Conservation (phyloP, 2,329 filamentous ascomycete genomes). For the Xylaria hypoxylon region DNA sequence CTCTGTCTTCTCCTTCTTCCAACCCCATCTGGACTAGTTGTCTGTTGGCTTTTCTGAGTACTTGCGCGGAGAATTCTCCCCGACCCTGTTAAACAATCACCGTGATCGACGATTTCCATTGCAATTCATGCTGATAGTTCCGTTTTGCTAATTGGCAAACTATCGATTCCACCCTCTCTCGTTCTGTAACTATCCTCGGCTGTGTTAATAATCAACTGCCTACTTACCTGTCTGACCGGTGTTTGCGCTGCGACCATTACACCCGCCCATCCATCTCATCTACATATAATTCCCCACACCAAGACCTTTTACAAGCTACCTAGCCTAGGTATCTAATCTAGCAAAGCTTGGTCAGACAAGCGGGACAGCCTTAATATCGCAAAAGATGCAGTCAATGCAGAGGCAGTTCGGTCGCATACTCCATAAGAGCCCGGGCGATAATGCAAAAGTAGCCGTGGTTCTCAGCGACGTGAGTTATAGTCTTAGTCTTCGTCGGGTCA, state of each 20-base stretch:
- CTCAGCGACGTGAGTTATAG: constrained; percentile 67
- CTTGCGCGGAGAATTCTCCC: background rate
- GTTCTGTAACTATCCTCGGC: background rate
- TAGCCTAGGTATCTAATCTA: background rate
- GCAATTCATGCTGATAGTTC: background rate
- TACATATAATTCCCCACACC: constrained; percentile 4
- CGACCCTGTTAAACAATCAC: constrained; percentile 2
- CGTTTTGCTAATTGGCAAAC: constrained; percentile 7
- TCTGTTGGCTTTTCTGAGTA: constrained; percentile 8
- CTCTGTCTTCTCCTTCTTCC: constrained; percentile 5
- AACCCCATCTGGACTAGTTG: background rate
- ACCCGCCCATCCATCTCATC: background rate
- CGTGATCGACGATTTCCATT: constrained; percentile 5
- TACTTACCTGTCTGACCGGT: background rate
- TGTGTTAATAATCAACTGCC: constrained; percentile 4
- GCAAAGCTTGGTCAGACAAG: background rate
- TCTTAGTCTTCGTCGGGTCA: background rate
- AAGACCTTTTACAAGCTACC: background rate
- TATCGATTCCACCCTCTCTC: background rate
- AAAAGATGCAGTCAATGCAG: constrained; percentile 76
- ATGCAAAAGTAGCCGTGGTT: constrained; percentile 79
- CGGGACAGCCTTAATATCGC: background rate
- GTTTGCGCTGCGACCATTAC: background rate
- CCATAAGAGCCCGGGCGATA: constrained; percentile 76
- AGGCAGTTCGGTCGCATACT: constrained; percentile 79